Base-by-base conservation (phyloP, 2,329 filamentous ascomycete species). In the Cercospora berteroae region DNA sequence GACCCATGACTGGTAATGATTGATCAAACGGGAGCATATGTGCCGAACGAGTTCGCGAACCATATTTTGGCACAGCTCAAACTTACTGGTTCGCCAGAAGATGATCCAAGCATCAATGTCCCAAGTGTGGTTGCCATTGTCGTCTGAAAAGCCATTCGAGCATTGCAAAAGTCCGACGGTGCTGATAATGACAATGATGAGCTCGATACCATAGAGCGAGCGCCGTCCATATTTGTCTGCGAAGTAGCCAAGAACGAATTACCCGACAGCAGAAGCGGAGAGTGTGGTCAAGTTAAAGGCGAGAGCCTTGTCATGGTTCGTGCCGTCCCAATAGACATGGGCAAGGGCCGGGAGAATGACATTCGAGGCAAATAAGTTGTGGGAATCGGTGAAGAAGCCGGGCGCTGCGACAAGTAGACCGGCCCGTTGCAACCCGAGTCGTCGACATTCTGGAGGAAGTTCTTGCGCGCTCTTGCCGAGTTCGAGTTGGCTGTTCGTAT, bases 201-300 rank as follows among this genome's bases (percentile, higher is more conserved):
- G 68, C 59, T 80, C 80, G 16, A 80, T 71, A 3, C 80, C 79
- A 60, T 81, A 81, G 71, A 80, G 78, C 33, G 79, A 78, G 27
- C 77, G 72, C 65, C 79, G 68, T n/a, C 79, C 79, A 23, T 78
- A 72, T 7, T 74, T 50, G 65, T 81, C 80, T 12, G 79, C 79
- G 16, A 77, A 75, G 52, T 78, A 72, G 18, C 80, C 79, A 66
- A 81, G 81, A 5, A 77, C 71, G 12, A 80, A 60, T 57, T 79
- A 76, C 7, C 79, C 79, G 10, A 80, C 52, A 70, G 80, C 79
- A 9, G 78, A 80, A 23, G 78, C 79, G 5, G 74, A 76, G 5
- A 81, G 74, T 1, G 79, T 81, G 13, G 79, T 76, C 72, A 80
- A 76, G 27, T 78, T 79, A 48, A 79, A 79, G 36, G 75, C 76